Evolutionary conservation across 164 flowering plant species (phyloP).

Genomic region (Tetracentron sinense): DNA sequence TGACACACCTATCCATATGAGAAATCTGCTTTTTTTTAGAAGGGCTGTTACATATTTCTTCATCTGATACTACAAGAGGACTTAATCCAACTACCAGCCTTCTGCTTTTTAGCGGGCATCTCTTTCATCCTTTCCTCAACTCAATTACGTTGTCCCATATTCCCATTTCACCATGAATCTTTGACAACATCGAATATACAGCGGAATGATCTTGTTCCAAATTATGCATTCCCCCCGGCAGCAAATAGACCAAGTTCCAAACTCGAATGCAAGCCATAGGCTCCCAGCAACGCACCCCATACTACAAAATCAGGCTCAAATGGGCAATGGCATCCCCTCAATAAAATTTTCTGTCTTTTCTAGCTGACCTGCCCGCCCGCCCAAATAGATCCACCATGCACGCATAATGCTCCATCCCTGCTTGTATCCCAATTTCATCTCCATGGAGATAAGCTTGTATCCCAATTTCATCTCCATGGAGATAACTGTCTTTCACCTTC

Average conservation of each 20-base stretch:
- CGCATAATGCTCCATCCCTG: too few species aligned
- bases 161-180: conserved; percentile 52
- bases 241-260: too few species aligned
- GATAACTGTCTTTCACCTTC: conserved; percentile 30
- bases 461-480: conserved; percentile 38
- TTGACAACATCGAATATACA: conserved; percentile 33
- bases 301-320: conserved; percentile 53
- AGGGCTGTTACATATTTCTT: too few species aligned
- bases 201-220: conserved; percentile 49
- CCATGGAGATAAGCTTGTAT: too few species aligned
- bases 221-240: conserved; percentile 33
- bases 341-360: too few species aligned
- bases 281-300: too few species aligned
- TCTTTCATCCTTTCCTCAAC: conserved; percentile 36
- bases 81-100: conserved; percentile 47
- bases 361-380: too few species aligned
- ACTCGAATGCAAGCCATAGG: conserved; percentile 53
- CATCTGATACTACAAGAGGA: conserved; percentile 4
- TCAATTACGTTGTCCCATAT: conserved; percentile 32
- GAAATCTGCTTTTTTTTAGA: too few species aligned
- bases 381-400: too few species aligned
- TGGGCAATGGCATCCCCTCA: too few species aligned
- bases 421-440: too few species aligned
- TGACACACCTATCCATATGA: too few species aligned
- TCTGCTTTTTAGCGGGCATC: conserved; percentile 36